A percentile compares a stretch with the other conserved stretches of the same genome.
Conservation (phyloP, 1,284 basidiomycete genomes). For the Flammula alnicola region DNA sequence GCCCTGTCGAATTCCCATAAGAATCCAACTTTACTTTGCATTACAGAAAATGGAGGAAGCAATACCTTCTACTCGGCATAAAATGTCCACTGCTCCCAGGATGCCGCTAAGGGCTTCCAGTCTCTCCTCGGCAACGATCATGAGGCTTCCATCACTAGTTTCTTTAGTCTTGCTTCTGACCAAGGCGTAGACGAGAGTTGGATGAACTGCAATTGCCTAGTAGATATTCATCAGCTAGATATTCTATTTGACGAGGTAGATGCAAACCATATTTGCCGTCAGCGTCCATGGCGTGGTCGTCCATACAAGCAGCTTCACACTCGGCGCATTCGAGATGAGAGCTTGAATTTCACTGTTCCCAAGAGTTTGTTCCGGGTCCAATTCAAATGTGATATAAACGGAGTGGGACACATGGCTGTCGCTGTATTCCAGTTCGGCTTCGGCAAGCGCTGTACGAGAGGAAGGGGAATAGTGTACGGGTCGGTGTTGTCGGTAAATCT, state of each 20-base stretch:
- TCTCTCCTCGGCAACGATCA: slow-evolving; percentile 77
- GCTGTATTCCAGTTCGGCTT: slow-evolving; percentile 92
- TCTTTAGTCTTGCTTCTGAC: slow-evolving; percentile 46
- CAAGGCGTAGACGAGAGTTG: slow-evolving; percentile 75
- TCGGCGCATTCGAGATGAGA: slow-evolving; percentile 25
- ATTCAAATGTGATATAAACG: slow-evolving; percentile 83
- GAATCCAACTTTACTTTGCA: background rate
- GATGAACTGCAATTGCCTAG: slow-evolving; percentile 88
- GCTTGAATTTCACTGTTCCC: slow-evolving; percentile 25
- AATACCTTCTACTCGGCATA: slow-evolving; percentile 59
- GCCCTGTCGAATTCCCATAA: slow-evolving; percentile 46
- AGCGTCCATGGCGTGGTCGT: slow-evolving; percentile 99
- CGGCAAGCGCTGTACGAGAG: slow-evolving; percentile 91
- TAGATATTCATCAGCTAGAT: slow-evolving; percentile 9
- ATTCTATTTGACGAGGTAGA: background rate
- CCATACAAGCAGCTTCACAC: slow-evolving; percentile 84
- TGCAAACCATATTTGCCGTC: slow-evolving; percentile 87
- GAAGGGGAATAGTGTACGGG: slow-evolving; percentile 98
- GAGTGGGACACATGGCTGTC: slow-evolving; percentile 90
- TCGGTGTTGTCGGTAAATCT: slow-evolving; percentile 87
- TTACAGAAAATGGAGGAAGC: background rate
- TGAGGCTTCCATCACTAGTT: slow-evolving; percentile 14
- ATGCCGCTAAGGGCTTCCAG: slow-evolving; percentile 54
- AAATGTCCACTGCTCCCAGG: slow-evolving; percentile 54
- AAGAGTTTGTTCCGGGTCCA: slow-evolving; percentile 41